phyloP scores from a whole-genome alignment of 2,329 filamentous ascomycete genomes.

The Colletotrichum camelliae region DNA sequence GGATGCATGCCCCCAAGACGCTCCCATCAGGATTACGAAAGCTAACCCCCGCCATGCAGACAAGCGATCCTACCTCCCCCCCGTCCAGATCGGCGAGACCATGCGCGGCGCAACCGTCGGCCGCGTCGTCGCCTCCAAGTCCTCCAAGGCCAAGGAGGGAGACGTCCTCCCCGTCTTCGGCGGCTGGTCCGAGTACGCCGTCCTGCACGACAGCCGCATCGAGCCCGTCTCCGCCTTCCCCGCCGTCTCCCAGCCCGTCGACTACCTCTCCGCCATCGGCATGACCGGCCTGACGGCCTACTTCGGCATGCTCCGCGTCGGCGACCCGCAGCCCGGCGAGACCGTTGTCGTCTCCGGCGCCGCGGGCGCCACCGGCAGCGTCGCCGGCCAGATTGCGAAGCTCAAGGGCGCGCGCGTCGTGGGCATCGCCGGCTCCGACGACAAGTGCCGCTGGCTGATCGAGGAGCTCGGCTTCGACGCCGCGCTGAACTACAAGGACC shows the following conservation, averaged over 20 bases:
- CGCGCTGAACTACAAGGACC: conserved; percentile 73
- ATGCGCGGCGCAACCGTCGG: conserved; percentile 71
- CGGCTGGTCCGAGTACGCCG: conserved; percentile 72
- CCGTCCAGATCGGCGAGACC: conserved; percentile 69
- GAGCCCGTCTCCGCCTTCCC: conserved; percentile 47
- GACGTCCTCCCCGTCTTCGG: conserved; percentile 58
- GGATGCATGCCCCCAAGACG: conserved; percentile 5
- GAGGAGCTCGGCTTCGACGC: conserved; percentile 70
- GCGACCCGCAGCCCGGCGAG: conserved; percentile 70
- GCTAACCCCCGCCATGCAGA: conserved; percentile 33
- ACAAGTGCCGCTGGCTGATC: conserved; percentile 71
- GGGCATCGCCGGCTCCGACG: conserved; percentile 69
- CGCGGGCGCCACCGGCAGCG: conserved; percentile 78
- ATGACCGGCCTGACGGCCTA: conserved; percentile 78
- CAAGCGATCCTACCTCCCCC: conserved; percentile 66
- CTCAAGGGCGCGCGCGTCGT: conserved; percentile 67
- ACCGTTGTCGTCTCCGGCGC: conserved; percentile 80
- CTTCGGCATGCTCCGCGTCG: conserved; percentile 74
- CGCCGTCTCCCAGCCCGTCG: conserved; percentile 50
- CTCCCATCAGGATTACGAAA: no score
- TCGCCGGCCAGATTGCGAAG: conserved; percentile 81
- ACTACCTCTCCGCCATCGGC: conserved; percentile 68
- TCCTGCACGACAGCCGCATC: conserved; percentile 59
- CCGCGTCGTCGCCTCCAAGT: conserved; percentile 67
- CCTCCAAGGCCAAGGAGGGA: conserved; percentile 58